Evolutionary conservation across 225 moss, liverwort and hornwort genomes (phyloP).

Genomic region (Neckera pumila): DNA sequence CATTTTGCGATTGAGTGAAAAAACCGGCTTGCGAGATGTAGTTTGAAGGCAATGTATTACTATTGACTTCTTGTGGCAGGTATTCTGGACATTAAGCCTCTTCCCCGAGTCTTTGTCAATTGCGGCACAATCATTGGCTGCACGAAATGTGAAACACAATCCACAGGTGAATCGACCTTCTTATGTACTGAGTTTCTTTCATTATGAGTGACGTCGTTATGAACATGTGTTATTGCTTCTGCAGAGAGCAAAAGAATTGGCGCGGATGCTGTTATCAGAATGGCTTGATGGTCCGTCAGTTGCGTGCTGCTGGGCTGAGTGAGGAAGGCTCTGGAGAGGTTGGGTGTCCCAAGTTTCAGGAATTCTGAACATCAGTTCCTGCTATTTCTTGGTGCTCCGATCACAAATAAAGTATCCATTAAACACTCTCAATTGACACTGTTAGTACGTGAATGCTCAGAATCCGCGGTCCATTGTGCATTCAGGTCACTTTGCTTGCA

Average conservation of each 20-base stretch:
- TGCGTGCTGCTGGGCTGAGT: too few species aligned
- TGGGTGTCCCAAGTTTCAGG: slow-evolving; percentile 21
- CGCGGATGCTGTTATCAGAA: slow-evolving; percentile 41
- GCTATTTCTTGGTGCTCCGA: too few species aligned
- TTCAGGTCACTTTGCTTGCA: background rate
- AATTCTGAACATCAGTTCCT: too few species aligned
- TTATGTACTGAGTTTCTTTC: background rate
- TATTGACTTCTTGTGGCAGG: slow-evolving; percentile 22
- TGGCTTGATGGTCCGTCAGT: background rate
- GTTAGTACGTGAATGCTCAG: background rate
- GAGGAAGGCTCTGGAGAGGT: background rate
- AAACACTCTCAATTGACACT: background rate
- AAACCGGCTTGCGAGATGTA: background rate
- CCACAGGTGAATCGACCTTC: slow-evolving; percentile 26
- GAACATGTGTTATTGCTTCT: background rate
- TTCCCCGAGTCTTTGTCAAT: slow-evolving; percentile 62
- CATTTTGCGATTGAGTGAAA: background rate
- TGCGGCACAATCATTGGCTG: slow-evolving; percentile 71
- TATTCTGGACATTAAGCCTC: slow-evolving; percentile 77
- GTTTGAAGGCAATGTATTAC: background rate
- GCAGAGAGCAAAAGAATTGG: slow-evolving; percentile 62
- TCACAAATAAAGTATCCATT: too few species aligned
- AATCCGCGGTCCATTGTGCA: background rate
- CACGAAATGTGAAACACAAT: slow-evolving; percentile 45
- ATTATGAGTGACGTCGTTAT: background rate